Conservation (phyloP, 805 yeast genomes). For the Clavispora fructus region DNA sequence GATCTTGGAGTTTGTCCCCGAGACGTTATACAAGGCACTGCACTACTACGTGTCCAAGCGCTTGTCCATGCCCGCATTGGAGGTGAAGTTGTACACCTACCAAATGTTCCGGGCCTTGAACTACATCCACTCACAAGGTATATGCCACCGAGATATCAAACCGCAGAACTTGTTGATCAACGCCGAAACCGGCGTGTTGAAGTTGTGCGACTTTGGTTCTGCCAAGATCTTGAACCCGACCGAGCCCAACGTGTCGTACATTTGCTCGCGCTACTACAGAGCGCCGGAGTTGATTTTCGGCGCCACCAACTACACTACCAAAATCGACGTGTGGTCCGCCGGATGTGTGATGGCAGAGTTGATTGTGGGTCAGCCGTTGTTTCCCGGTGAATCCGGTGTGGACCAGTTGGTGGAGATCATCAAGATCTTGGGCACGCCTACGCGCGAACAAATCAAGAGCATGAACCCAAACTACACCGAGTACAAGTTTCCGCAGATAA, state of each 20-base stretch:
- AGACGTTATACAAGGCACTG: constrained; percentile 85
- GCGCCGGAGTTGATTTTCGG: constrained; percentile 98
- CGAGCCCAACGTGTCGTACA: constrained; percentile 94
- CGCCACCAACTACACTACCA: constrained; percentile 92
- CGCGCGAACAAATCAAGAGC: constrained; percentile 82
- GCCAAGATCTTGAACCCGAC: constrained; percentile 86
- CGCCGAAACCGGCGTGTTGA: constrained; percentile 77
- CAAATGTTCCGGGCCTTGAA: constrained; percentile 73
- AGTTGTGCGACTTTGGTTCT: constrained; percentile 93
- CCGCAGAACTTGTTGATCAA: constrained; percentile 87
- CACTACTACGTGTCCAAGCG: constrained; percentile 75
- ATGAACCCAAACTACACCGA: constrained; percentile 98
- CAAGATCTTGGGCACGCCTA: constrained; percentile 92
- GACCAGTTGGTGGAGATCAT: constrained; percentile 96
- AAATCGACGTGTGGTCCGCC: constrained; percentile 95
- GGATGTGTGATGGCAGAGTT: constrained; percentile 98
- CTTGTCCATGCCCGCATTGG: constrained; percentile 80
- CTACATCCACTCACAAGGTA: constrained; percentile 69
- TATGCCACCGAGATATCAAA: constrained; percentile 92
- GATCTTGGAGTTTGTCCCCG: constrained; percentile 92
- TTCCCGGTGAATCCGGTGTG: constrained; percentile 97
- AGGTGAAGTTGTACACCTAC: constrained; percentile 79
- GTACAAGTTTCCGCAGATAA: constrained; percentile 87
- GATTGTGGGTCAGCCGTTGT: constrained; percentile 90
- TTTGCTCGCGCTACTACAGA: constrained; percentile 92